Conservation (phyloP, 306 rosid genomes). For the Senna tora region DNA sequence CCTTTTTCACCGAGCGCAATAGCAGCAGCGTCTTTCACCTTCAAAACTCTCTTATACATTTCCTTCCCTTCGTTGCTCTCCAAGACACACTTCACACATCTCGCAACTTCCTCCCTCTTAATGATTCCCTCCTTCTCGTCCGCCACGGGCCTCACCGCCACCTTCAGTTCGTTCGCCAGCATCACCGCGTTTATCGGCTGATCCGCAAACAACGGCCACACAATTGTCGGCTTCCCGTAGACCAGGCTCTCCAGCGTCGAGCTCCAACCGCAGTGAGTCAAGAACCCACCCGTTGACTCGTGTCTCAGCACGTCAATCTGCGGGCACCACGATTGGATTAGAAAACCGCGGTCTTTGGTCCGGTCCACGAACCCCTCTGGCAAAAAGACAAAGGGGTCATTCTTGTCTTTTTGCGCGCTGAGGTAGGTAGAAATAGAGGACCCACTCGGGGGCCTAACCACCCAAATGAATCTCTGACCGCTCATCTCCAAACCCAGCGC, state of each 20-base stretch:
- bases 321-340: no score
- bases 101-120: no score
- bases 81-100: no score
- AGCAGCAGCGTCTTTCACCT: no score
- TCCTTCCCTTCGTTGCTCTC: no score
- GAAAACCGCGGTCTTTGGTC: no score
- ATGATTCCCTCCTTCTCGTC: no score
- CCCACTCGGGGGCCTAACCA: constrained; percentile 34
- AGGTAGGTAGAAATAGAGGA: constrained; percentile 18
- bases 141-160: no score
- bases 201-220: constrained; percentile 42
- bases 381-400: constrained; percentile 17
- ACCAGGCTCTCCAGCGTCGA: constrained; percentile 36
- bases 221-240: constrained; percentile 35
- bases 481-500: constrained; percentile 48
- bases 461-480: constrained; percentile 48
- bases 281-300: constrained; percentile 34
- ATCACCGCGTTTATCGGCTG: constrained; percentile 34
- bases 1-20: no score
- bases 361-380: constrained; percentile 29
- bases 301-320: constrained; percentile 34
- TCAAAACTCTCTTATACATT: no score
- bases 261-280: constrained; percentile 48
- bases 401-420: not conserved
- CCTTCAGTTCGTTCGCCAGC: no score